Conservation (phyloP, 352 stramenopile species). For the Phytophthora pini region DNA sequence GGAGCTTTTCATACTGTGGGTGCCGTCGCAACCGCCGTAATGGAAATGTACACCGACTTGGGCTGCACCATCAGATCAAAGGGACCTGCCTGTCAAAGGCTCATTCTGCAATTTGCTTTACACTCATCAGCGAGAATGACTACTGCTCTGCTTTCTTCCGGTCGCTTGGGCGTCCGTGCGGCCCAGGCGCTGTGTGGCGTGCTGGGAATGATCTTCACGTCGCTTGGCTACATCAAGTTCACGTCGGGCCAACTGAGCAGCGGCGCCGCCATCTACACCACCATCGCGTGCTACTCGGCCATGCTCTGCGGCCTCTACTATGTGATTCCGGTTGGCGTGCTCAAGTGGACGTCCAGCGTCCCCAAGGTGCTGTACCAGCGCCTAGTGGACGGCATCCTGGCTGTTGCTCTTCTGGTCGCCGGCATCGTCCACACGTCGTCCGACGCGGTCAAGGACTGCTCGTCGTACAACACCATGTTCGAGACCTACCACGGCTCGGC, state of each 20-base stretch:
- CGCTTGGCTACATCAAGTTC: conserved; percentile 54
- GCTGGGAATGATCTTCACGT: conserved; percentile 53
- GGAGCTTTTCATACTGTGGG: conserved; percentile 9
- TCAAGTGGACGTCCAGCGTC: conserved; percentile 25
- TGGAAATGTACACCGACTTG: conserved; percentile 10
- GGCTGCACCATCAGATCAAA: conserved; percentile 1
- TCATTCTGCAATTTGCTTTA: conserved; percentile 39
- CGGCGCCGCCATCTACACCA: conserved; percentile 44
- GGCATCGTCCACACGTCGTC: conserved; percentile 47
- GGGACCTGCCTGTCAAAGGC: neutral
- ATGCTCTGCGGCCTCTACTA: conserved; percentile 49
- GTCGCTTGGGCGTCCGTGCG: conserved; percentile 30
- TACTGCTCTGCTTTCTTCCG: conserved; percentile 19
- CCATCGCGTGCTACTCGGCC: conserved; percentile 49
- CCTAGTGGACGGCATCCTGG: conserved; percentile 33
- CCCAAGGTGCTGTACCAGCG: conserved; percentile 44
- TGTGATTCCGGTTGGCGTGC: conserved; percentile 34
- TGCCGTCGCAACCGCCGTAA: conserved; percentile 21
- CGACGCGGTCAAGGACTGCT: conserved; percentile 41
- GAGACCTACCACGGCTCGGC: conserved; percentile 48
- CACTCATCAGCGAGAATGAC: conserved; percentile 21
- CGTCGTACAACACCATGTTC: conserved; percentile 49
- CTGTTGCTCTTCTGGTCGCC: conserved; percentile 37
- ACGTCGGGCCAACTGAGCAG: conserved; percentile 45
- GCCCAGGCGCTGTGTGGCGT: conserved; percentile 41